Percentiles rank a stretch among this genome's conserved stretches.
phyloP scores from a whole-genome alignment of 352 stramenopile species.

The Phytophthora niederhauseri region DNA sequence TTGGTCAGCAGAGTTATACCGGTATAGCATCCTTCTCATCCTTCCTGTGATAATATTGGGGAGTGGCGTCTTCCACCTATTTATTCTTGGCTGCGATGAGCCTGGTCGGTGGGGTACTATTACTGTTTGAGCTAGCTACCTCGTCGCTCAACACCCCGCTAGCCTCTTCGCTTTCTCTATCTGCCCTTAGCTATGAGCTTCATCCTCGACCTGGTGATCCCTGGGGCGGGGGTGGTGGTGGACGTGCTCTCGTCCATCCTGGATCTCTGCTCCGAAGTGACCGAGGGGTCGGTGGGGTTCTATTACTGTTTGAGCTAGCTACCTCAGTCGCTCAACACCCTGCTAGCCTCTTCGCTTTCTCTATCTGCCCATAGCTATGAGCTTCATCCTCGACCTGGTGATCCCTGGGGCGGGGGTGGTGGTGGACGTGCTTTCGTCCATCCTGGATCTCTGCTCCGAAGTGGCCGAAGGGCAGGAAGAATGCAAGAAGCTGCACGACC shows the following conservation, averaged over 20 bases:
- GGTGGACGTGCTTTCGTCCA: slow-evolving; percentile 2
- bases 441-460: slow-evolving; percentile 9
- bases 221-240: slow-evolving; percentile 4
- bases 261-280: slow-evolving; percentile 14
- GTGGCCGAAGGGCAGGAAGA: slow-evolving; percentile 15
- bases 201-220: slow-evolving; percentile 18
- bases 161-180: not conserved
- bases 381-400: slow-evolving; percentile 14
- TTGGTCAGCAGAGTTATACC: no score
- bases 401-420: slow-evolving; percentile 6
- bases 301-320: not conserved
- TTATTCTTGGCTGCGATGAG: not conserved
- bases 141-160: not conserved
- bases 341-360: not conserved
- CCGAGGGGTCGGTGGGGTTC: not conserved
- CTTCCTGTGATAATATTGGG: no score
- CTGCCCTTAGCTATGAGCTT: not conserved
- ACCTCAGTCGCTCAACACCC: not conserved
- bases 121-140: not conserved
- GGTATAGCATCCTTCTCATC: no score
- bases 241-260: slow-evolving; percentile 3
- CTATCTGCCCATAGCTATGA: not conserved
- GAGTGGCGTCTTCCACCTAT: not conserved
- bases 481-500: slow-evolving; percentile 5
- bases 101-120: not conserved